Conservation (phyloP, 352 stramenopile genomes). For the Pythium coloratum region DNA sequence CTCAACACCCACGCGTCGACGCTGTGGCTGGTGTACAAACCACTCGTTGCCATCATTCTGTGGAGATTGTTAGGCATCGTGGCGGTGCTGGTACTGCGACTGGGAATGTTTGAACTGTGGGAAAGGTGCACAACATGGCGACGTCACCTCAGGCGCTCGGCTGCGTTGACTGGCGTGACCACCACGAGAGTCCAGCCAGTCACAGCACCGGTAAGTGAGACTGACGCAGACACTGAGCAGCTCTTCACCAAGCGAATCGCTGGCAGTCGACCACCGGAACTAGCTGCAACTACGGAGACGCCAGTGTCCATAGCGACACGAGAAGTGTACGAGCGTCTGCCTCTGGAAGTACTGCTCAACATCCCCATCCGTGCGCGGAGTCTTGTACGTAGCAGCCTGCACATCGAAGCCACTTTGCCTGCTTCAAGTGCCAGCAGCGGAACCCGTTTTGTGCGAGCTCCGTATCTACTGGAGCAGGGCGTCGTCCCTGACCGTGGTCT, state of each 20-base stretch:
- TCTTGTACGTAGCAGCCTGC: slow-evolving; percentile 35
- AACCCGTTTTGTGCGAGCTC: slow-evolving; percentile 35
- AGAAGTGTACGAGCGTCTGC: slow-evolving; percentile 39
- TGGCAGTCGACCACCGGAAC: no score
- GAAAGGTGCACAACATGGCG: background rate
- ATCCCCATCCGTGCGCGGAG: slow-evolving; percentile 42
- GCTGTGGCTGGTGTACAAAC: slow-evolving; percentile 14
- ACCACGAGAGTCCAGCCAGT: background rate
- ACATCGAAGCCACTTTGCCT: slow-evolving; percentile 19
- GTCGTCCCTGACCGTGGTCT: slow-evolving; percentile 45
- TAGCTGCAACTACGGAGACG: no score
- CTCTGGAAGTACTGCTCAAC: slow-evolving; percentile 50
- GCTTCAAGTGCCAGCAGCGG: slow-evolving; percentile 18
- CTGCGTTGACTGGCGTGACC: background rate
- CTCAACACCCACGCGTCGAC: slow-evolving; percentile 2
- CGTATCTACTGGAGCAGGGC: slow-evolving; percentile 41
- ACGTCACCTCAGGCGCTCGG: background rate
- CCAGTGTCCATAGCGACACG: no score
- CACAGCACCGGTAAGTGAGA: no score
- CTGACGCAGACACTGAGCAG: background rate
- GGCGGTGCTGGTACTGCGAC: background rate
- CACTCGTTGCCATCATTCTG: slow-evolving; percentile 10
- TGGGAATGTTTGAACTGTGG: background rate
- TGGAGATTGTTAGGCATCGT: slow-evolving; percentile 12
- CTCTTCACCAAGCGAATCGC: slow-evolving; percentile 4